Conservation (phyloP, 306 rosid genomes). For the Elaeagnus macrophylla region DNA sequence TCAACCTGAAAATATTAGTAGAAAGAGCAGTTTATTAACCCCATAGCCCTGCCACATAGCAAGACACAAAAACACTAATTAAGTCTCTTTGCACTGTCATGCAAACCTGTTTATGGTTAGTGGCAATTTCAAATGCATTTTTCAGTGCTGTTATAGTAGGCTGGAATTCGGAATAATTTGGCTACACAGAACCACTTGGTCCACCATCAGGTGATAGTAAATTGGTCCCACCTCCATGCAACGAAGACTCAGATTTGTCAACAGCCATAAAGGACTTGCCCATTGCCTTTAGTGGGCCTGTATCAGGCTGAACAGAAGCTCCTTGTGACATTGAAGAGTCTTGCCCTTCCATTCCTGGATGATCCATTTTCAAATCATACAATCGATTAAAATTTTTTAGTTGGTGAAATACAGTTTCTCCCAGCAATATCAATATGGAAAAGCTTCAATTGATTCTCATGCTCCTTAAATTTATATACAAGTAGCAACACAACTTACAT, state of each 20-base stretch:
- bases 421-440: too few species aligned
- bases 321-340: slow-evolving; percentile 56
- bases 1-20: slow-evolving; percentile 55
- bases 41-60: slow-evolving; percentile 1
- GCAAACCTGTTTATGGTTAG: slow-evolving; percentile 73
- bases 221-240: slow-evolving; percentile 64
- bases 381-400: too few species aligned
- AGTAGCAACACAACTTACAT: too few species aligned
- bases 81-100: slow-evolving; percentile 4
- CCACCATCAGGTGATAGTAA: slow-evolving; percentile 44
- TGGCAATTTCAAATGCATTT: slow-evolving; percentile 93
- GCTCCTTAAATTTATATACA: too few species aligned
- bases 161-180: slow-evolving; percentile 73
- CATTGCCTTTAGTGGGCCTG: slow-evolving; percentile 72
- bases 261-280: slow-evolving; percentile 94
- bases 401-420: too few species aligned
- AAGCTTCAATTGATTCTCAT: too few species aligned
- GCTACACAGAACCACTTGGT: slow-evolving; percentile 39
- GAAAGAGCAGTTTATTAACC: slow-evolving; percentile 7
- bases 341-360: slow-evolving; percentile 47
- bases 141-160: slow-evolving; percentile 65
- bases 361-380: slow-evolving; percentile 30
- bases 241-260: slow-evolving; percentile 66
- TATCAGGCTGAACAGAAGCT: slow-evolving; percentile 33
- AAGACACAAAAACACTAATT: neutral